Percentiles rank a stretch among this genome's conserved stretches.
These are phyloP conservation scores for Hemisphaericaspora xylofermentans DNA, from an alignment of 1,139 yeast species.

Conservation along the genomic window DNA sequence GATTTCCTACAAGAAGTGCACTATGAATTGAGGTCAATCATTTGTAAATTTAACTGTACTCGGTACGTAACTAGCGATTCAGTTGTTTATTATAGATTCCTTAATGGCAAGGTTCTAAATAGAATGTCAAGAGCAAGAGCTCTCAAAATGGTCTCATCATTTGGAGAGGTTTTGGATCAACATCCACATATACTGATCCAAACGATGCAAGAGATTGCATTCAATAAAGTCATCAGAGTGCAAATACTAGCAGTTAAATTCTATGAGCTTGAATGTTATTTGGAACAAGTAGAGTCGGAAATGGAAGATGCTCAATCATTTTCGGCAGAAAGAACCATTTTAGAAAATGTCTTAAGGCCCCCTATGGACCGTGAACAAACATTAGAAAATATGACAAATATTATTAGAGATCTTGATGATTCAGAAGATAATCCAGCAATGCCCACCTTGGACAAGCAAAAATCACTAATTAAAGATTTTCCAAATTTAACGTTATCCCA, in stretches of 20 bases:
- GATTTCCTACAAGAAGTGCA: too few relatives aligned
- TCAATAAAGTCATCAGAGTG: slow-evolving; percentile 8
- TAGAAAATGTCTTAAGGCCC: too few relatives aligned
- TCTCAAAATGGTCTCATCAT: too few relatives aligned
- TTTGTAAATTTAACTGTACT: too few relatives aligned
- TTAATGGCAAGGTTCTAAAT: slow-evolving; percentile 6
- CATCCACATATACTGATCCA: background rate
- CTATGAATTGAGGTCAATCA: too few relatives aligned
- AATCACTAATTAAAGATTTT: slow-evolving; percentile 9
- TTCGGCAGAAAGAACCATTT: background rate
- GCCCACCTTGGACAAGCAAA: slow-evolving; percentile 8
- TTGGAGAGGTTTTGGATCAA: too few relatives aligned
- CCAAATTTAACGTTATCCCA: background rate
- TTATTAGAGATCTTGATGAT: background rate
- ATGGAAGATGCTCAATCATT: background rate
- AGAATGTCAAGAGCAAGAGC: too few relatives aligned
- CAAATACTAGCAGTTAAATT: slow-evolving; percentile 12
- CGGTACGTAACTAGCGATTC: background rate
- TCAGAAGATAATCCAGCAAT: slow-evolving; percentile 8
- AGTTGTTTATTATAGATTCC: slow-evolving; percentile 10
- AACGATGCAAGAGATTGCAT: slow-evolving; percentile 7
- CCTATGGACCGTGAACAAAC: slow-evolving; percentile 2
- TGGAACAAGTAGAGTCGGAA: background rate
- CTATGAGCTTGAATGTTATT: slow-evolving; percentile 6
- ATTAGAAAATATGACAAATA: background rate